These are phyloP conservation scores for Colletotrichum abscissum DNA, from an alignment of 2,329 filamentous ascomycete species.

Conservation along the genomic window DNA sequence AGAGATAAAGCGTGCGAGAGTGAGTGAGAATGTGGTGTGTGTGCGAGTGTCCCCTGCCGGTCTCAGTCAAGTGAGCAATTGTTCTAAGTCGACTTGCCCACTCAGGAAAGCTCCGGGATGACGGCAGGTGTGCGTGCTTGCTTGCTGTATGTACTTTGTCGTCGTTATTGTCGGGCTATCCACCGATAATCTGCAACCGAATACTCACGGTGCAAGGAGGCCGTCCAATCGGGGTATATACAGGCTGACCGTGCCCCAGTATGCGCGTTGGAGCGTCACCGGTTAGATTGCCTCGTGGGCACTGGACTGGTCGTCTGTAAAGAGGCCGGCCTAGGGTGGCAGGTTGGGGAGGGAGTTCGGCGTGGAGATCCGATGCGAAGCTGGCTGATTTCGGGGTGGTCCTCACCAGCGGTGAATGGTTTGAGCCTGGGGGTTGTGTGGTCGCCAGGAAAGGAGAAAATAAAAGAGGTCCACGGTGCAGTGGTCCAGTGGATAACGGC, in stretches of 20 bases:
- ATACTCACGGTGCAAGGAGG: constrained; percentile 10
- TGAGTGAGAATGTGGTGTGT: not conserved
- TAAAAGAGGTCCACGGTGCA: constrained; percentile 22
- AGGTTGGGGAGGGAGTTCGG: constrained; percentile 15
- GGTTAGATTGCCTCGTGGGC: constrained; percentile 15
- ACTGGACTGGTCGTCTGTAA: not conserved
- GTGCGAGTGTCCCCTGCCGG: constrained; percentile 18
- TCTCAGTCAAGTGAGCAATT: constrained; percentile 31
- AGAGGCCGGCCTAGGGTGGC: constrained; percentile 9
- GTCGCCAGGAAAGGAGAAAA: constrained; percentile 6
- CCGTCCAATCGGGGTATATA: constrained; percentile 32
- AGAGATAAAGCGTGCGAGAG: constrained; percentile 2
- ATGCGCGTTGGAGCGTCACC: constrained; percentile 7
- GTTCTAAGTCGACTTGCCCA: constrained; percentile 33
- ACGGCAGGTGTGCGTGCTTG: constrained; percentile 30
- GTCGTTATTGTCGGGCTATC: constrained; percentile 25
- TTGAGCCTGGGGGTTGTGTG: not conserved
- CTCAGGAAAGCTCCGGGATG: constrained; percentile 27
- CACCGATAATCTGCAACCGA: constrained; percentile 26
- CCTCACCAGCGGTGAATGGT: constrained; percentile 28
- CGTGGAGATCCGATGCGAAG: constrained; percentile 32
- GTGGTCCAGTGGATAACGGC: constrained; percentile 27
- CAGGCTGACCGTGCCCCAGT: constrained; percentile 27
- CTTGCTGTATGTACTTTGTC: constrained; percentile 20
- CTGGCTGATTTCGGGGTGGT: constrained; percentile 21